phyloP scores from a whole-genome alignment of 805 yeast genomes.

The Phaffomyces opuntiae region DNA sequence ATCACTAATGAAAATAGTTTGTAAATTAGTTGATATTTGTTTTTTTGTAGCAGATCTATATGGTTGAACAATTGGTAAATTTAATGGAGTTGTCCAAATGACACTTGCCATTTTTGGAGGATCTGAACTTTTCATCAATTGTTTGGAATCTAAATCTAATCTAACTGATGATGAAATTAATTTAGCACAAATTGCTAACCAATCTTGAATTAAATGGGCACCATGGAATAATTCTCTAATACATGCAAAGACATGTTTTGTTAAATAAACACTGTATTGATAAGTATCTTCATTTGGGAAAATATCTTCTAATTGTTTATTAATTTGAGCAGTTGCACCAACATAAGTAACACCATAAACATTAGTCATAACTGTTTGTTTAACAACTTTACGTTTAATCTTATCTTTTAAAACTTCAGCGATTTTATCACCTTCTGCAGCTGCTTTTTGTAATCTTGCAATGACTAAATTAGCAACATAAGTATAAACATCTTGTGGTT shows the following conservation, averaged over 20 bases:
- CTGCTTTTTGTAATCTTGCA: conserved; percentile 45
- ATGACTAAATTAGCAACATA: conserved; percentile 63
- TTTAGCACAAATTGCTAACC: conserved; percentile 86
- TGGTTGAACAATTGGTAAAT: conserved; percentile 96
- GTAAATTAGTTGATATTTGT: conserved; percentile 74
- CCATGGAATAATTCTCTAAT: conserved; percentile 81
- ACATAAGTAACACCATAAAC: conserved; percentile 94
- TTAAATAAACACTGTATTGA: conserved; percentile 54
- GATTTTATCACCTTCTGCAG: conserved; percentile 42
- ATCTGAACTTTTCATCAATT: conserved; percentile 30
- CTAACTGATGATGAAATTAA: conserved; percentile 73
- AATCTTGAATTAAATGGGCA: conserved; percentile 93
- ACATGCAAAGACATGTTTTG: conserved; percentile 73
- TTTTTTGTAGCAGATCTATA: conserved; percentile 64
- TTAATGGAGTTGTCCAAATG: conserved; percentile 96
- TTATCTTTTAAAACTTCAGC: conserved; percentile 45
- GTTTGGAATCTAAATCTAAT: conserved; percentile 47
- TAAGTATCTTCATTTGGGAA: conserved; percentile 45
- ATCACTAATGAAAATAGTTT: conserved; percentile 79
- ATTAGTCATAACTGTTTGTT: conserved; percentile 97
- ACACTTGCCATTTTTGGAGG: conserved; percentile 77
- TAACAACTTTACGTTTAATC: conserved; percentile 81
- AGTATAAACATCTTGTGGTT: conserved; percentile 72
- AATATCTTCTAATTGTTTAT: conserved; percentile 61
- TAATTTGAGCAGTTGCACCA: conserved; percentile 88